Conservation (phyloP, 2,329 filamentous ascomycete species). For the Nigrospora osmanthi region DNA sequence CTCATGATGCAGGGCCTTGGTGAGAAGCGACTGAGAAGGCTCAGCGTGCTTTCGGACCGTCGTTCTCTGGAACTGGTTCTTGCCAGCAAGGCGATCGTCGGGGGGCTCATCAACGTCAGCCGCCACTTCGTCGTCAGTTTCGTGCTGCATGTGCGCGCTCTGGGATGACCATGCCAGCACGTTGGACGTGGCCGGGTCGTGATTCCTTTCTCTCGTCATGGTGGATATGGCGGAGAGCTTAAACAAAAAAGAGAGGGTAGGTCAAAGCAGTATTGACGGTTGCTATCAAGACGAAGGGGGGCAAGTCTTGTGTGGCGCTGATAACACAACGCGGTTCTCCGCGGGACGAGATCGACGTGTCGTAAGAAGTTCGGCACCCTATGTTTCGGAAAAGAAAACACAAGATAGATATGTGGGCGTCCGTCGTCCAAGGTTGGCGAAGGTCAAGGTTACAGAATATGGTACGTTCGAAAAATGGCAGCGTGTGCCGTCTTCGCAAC, state of each 20-base stretch:
- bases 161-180: slow-evolving; percentile 38
- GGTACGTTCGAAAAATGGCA: not conserved
- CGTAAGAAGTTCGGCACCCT: too few species aligned
- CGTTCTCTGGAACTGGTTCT: slow-evolving; percentile 37
- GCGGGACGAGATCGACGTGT: too few species aligned
- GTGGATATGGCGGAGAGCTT: slow-evolving; percentile 1
- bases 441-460: too few species aligned
- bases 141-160: slow-evolving; percentile 31
- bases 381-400: too few species aligned
- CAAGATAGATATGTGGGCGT: too few species aligned
- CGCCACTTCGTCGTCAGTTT: slow-evolving; percentile 51
- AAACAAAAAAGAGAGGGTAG: not conserved
- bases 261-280: too few species aligned
- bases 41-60: slow-evolving; percentile 39
- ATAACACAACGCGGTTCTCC: too few species aligned
- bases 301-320: too few species aligned
- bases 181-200: slow-evolving; percentile 29
- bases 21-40: slow-evolving; percentile 75
- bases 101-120: slow-evolving; percentile 86
- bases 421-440: too few species aligned
- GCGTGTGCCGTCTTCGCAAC: slow-evolving; percentile 1
- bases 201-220: slow-evolving; percentile 28
- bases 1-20: slow-evolving; percentile 67
- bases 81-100: slow-evolving; percentile 39
- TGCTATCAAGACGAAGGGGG: too few species aligned